A percentile compares a stretch with the other conserved stretches of the same genome.
phyloP scores from a whole-genome alignment of 73 alveolate species.

The Stentor roeselii region DNA sequence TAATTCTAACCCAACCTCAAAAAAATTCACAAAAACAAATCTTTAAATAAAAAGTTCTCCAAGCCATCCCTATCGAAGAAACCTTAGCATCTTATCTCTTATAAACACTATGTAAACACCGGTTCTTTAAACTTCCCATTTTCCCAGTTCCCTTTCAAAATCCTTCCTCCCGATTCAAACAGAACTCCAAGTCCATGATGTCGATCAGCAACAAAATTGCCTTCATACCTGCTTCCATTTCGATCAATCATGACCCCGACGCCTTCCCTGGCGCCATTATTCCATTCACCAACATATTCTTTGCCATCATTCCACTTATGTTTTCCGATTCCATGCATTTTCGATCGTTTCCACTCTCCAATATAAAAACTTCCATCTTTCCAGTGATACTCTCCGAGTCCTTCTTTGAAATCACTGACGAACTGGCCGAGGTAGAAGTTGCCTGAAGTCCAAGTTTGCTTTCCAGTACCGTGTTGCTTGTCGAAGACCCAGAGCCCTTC shows the following conservation, averaged over 20 bases:
- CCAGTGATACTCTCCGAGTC: conserved; percentile 56
- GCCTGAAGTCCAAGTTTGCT: conserved; percentile 47
- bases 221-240: conserved; percentile 27
- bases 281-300: conserved; percentile 59
- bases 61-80: too few relatives aligned
- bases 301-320: conserved; percentile 60
- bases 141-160: conserved; percentile 11
- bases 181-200: conserved; percentile 11
- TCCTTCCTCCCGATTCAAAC: neutral
- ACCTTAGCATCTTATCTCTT: too few relatives aligned
- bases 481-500: conserved; percentile 53
- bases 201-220: neutral
- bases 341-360: conserved; percentile 61
- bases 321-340: conserved; percentile 70
- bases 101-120: neutral
- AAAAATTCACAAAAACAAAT: too few relatives aligned
- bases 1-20: too few relatives aligned
- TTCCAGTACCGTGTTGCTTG: conserved; percentile 63
- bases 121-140: conserved; percentile 14
- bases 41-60: too few relatives aligned
- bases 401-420: conserved; percentile 52
- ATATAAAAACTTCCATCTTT: conserved; percentile 57
- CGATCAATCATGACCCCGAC: neutral
- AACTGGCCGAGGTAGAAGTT: conserved; percentile 57
- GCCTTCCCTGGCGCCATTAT: conserved; percentile 45